These are phyloP conservation scores for Phycomyces nitens DNA, from an alignment of 192 early-diverging fungal species.

Conservation along the genomic window DNA sequence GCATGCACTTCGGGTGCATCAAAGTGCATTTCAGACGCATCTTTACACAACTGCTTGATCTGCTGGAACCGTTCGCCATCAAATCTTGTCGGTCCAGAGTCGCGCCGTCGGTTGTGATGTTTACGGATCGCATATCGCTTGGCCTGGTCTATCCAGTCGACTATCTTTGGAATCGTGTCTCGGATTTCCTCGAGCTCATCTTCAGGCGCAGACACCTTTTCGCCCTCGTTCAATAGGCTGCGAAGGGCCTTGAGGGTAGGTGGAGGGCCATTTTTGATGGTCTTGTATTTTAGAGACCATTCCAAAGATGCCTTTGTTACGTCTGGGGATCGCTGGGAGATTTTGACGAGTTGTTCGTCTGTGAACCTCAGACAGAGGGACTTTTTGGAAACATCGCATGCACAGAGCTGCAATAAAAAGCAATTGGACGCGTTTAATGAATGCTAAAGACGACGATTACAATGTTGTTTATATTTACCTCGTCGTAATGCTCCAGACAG, in stretches of 20 bases:
- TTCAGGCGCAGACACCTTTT: conserved; percentile 36
- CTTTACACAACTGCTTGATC: conserved; percentile 17
- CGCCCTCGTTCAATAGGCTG: conserved; percentile 39
- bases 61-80: conserved; percentile 17
- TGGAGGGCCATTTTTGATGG: conserved; percentile 28
- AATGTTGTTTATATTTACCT: conserved; percentile 18
- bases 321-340: conserved; percentile 21
- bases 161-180: conserved; percentile 35
- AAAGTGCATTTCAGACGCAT: background rate
- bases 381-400: conserved; percentile 31
- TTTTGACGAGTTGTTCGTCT: conserved; percentile 35
- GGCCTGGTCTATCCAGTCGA: conserved; percentile 45
- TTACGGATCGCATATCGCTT: conserved; percentile 39
- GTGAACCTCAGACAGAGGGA: conserved; percentile 33
- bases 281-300: conserved; percentile 34
- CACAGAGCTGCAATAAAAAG: conserved; percentile 26
- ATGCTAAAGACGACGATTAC: no score
- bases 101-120: conserved; percentile 3
- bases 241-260: conserved; percentile 42
- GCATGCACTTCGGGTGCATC: background rate
- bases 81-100: background rate
- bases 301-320: conserved; percentile 29
- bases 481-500: conserved; percentile 61
- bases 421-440: no score
- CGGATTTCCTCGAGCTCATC: conserved; percentile 33